Conservation (phyloP, 2,329 filamentous ascomycete genomes). For the Alternaria sp. region DNA sequence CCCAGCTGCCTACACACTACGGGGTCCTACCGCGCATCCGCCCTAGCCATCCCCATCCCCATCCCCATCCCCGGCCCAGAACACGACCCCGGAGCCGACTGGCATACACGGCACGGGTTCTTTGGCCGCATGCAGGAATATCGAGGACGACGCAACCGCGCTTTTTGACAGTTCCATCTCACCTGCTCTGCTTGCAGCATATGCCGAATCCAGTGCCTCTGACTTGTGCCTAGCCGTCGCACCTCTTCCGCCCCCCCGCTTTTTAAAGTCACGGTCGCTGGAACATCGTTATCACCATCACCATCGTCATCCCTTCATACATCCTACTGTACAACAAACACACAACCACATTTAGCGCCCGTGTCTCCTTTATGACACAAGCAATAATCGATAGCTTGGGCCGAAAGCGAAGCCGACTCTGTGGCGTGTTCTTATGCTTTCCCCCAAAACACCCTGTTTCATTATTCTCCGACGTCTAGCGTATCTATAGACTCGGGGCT, state of each 20-base stretch:
- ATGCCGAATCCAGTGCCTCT: background rate
- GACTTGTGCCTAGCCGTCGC: background rate
- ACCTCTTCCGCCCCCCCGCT: background rate
- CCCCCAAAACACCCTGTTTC: constrained; percentile 7
- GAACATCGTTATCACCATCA: background rate
- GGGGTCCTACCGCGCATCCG: constrained; percentile 12
- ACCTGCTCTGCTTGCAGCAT: background rate
- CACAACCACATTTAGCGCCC: background rate
- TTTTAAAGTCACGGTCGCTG: background rate
- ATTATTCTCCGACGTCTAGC: constrained; percentile 23
- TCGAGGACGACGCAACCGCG: background rate
- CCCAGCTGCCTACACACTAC: constrained; percentile 10
- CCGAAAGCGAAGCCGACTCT: constrained; percentile 1
- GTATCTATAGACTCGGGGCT: constrained; percentile 1
- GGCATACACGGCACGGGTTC: background rate
- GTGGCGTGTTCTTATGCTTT: constrained; percentile 2
- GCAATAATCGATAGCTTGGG: background rate
- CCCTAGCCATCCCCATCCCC: background rate
- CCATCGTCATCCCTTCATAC: background rate
- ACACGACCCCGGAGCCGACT: background rate
- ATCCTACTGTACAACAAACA: background rate
- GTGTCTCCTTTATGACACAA: background rate
- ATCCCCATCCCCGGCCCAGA: constrained; percentile 10
- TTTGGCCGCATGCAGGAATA: constrained; percentile 3
- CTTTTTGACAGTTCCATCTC: background rate